Conservation (phyloP, 1,284 basidiomycete species). For the Moesziomyces aphidis region DNA sequence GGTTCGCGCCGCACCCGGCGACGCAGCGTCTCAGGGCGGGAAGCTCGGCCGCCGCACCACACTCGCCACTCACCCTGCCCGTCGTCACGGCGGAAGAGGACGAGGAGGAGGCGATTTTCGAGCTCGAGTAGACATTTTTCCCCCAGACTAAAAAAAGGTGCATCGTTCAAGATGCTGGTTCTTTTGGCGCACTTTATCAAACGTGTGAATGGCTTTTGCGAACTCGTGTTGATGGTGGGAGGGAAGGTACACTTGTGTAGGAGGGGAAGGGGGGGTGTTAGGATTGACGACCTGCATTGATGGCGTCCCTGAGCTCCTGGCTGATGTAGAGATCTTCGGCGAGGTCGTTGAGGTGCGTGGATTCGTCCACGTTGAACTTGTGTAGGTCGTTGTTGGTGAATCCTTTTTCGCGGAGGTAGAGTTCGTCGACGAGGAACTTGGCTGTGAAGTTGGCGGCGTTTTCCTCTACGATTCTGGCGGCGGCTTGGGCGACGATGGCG, state of each 20-base stretch:
- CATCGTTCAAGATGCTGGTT: background rate
- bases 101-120: slow-evolving; percentile 65
- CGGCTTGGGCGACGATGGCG: slow-evolving; percentile 61
- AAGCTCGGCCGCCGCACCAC: slow-evolving; percentile 28
- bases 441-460: slow-evolving; percentile 30
- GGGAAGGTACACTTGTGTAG: too few relatives aligned
- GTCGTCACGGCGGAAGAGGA: slow-evolving; percentile 56
- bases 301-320: slow-evolving; percentile 53
- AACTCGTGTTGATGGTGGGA: too few relatives aligned
- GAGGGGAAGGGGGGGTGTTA: background rate
- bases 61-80: slow-evolving; percentile 50
- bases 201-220: too few relatives aligned
- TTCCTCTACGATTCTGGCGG: slow-evolving; percentile 58
- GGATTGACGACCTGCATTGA: slow-evolving; percentile 20
- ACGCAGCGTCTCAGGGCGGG: slow-evolving; percentile 37
- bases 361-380: slow-evolving; percentile 33
- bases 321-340: slow-evolving; percentile 65
- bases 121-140: slow-evolving; percentile 52
- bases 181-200: too few relatives aligned
- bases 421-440: slow-evolving; percentile 63
- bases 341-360: slow-evolving; percentile 41
- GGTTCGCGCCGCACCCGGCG: slow-evolving; percentile 37
- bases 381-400: slow-evolving; percentile 40
- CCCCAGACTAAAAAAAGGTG: too few relatives aligned
- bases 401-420: slow-evolving; percentile 58